Conservation (phyloP, 352 stramenopile genomes). For the Globisporangium cystogenes region DNA sequence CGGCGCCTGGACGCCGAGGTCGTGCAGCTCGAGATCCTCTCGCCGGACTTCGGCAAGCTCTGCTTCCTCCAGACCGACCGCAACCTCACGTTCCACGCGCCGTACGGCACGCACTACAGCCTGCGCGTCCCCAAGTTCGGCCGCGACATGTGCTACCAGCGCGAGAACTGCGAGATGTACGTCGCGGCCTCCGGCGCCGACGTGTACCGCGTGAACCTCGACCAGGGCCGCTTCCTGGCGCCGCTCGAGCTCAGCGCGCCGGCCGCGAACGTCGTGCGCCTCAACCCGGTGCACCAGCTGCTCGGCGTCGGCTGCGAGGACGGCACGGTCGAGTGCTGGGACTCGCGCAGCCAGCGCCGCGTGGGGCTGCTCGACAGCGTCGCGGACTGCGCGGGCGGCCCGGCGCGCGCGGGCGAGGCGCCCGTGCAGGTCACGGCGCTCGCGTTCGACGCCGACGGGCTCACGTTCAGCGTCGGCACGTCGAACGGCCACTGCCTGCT, state of each 20-base stretch:
- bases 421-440: conserved; percentile 91
- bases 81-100: conserved; percentile 96
- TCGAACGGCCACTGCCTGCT: conserved; percentile 90
- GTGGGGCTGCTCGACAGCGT: conserved; percentile 63
- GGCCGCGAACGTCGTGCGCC: conserved; percentile 85
- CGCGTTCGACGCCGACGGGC: conserved; percentile 91
- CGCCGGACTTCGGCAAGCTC: conserved; percentile 97
- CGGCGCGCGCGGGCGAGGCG: conserved; percentile 9
- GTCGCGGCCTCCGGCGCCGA: conserved; percentile 84
- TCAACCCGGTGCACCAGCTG: conserved; percentile 90
- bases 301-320: conserved; percentile 91
- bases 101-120: conserved; percentile 96
- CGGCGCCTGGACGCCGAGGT: conserved; percentile 96
- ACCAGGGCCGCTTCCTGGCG: conserved; percentile 95
- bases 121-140: conserved; percentile 97
- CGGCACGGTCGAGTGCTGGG: conserved; percentile 95
- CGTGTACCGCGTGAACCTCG: conserved; percentile 97
- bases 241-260: conserved; percentile 62
- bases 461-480: conserved; percentile 95
- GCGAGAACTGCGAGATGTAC: conserved; percentile 95
- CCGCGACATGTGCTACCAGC: conserved; percentile 96
- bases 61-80: conserved; percentile 95
- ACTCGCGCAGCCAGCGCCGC: conserved; percentile 80
- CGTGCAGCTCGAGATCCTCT: conserved; percentile 94
- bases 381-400: conserved; percentile 50